Conservation (phyloP, 768 basidiomycete species). For the Vishniacozyma victoriae region DNA sequence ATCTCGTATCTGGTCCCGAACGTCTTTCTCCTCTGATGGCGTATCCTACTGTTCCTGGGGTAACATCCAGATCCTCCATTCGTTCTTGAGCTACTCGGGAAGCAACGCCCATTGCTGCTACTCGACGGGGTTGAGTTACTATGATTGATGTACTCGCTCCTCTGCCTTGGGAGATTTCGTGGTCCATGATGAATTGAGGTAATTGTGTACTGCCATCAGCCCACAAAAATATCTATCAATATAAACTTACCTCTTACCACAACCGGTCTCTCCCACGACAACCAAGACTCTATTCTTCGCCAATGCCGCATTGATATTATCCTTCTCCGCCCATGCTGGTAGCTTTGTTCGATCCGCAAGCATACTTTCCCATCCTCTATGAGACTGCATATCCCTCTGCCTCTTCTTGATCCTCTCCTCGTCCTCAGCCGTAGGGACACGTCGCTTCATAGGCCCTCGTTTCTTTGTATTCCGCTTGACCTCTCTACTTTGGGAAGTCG, state of each 20-base stretch:
- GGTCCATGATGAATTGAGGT: slow-evolving; percentile 84
- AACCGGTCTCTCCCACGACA: slow-evolving; percentile 80
- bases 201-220: slow-evolving; percentile 50
- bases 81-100: slow-evolving; percentile 74
- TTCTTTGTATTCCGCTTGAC: slow-evolving; percentile 9
- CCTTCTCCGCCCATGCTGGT: slow-evolving; percentile 68
- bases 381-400: slow-evolving; percentile 53
- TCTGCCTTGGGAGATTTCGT: slow-evolving; percentile 58
- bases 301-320: slow-evolving; percentile 59
- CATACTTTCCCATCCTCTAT: slow-evolving; percentile 57
- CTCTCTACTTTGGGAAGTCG: slow-evolving; percentile 2
- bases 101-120: slow-evolving; percentile 84
- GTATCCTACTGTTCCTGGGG: slow-evolving; percentile 64
- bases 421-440: slow-evolving; percentile 28
- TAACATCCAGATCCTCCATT: slow-evolving; percentile 52
- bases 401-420: slow-evolving; percentile 45
- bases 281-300: slow-evolving; percentile 63
- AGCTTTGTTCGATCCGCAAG: slow-evolving; percentile 57
- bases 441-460: slow-evolving; percentile 24
- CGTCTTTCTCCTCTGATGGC: slow-evolving; percentile 81
- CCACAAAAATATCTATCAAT: neutral
- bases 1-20: slow-evolving; percentile 60
- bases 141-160: slow-evolving; percentile 70
- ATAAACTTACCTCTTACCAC: slow-evolving; percentile 58
- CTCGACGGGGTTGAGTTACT: slow-evolving; percentile 80